Conservation (phyloP, 345 rosid species). For the Camelina sativa region DNA sequence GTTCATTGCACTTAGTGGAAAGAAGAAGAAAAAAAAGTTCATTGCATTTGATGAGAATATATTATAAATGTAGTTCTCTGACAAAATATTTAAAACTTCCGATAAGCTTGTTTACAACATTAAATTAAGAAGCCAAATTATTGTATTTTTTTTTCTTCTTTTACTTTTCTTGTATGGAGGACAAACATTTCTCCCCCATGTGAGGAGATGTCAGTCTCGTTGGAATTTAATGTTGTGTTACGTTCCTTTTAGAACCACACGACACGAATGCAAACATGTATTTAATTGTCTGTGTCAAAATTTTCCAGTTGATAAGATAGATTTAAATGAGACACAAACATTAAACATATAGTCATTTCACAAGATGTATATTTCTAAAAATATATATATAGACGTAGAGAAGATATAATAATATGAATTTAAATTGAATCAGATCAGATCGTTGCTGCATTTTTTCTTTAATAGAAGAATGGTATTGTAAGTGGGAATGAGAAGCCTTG, state of each 20-base stretch:
- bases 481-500: background rate
- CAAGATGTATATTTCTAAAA: background rate
- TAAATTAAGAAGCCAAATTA: slow-evolving; percentile 18
- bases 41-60: slow-evolving; percentile 36
- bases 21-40: slow-evolving; percentile 27
- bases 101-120: slow-evolving; percentile 34
- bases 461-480: too few relatives aligned
- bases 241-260: slow-evolving; percentile 17
- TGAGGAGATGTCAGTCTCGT: slow-evolving; percentile 45
- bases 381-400: background rate
- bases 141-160: background rate
- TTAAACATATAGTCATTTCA: background rate
- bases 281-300: slow-evolving; percentile 27
- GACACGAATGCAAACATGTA: slow-evolving; percentile 37
- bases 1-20: slow-evolving; percentile 43
- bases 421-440: background rate
- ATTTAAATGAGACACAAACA: slow-evolving; percentile 7
- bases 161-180: slow-evolving; percentile 20
- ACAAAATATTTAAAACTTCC: slow-evolving; percentile 24
- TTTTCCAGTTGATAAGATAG: slow-evolving; percentile 34
- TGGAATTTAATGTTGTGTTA: slow-evolving; percentile 30
- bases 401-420: background rate
- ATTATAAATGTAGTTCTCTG: slow-evolving; percentile 27
- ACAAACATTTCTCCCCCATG: slow-evolving; percentile 50
- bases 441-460: background rate